phyloP scores from a whole-genome alignment of 2,329 filamentous ascomycete species.

The Colletotrichum truncatum region DNA sequence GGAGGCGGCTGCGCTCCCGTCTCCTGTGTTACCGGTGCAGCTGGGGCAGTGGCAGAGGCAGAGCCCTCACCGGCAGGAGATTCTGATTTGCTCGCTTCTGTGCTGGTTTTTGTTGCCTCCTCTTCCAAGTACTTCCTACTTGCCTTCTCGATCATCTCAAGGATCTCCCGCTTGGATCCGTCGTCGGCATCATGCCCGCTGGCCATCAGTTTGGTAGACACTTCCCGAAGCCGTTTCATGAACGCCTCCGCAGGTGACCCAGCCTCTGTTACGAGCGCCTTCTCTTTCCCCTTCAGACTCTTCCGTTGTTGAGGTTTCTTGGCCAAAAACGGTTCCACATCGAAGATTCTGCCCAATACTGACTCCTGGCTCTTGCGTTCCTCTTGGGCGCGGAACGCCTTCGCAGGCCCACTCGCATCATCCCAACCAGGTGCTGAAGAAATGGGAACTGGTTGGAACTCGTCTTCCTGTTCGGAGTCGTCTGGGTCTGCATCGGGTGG shows the following conservation, averaged over 20 bases:
- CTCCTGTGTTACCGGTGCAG: neutral
- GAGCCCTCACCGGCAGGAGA: neutral
- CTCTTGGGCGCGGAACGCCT: conserved; percentile 58
- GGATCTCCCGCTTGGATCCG: conserved; percentile 52
- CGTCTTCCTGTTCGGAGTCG: conserved; percentile 64
- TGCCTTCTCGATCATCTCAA: conserved; percentile 61
- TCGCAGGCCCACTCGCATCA: conserved; percentile 49
- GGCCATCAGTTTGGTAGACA: conserved; percentile 53
- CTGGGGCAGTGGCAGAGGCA: neutral
- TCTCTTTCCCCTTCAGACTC: conserved; percentile 30
- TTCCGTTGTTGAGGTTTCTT: conserved; percentile 43
- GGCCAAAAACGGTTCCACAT: conserved; percentile 51
- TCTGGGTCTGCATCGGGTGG: conserved; percentile 51
- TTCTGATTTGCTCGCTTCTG: neutral
- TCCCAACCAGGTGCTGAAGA: conserved; percentile 31
- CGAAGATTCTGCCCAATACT: conserved; percentile 62
- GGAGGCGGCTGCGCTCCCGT: neutral
- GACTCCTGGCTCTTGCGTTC: conserved; percentile 64
- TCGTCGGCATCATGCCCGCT: conserved; percentile 40
- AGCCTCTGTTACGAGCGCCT: neutral
- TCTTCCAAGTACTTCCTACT: conserved; percentile 59
- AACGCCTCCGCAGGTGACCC: conserved; percentile 40
- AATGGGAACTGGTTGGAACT: conserved; percentile 57
- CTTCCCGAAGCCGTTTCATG: conserved; percentile 47
- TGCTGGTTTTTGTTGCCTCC: conserved; percentile 37